Base-by-base conservation (phyloP, 208 protist species). In the Trypanosomatidae sp. region DNA sequence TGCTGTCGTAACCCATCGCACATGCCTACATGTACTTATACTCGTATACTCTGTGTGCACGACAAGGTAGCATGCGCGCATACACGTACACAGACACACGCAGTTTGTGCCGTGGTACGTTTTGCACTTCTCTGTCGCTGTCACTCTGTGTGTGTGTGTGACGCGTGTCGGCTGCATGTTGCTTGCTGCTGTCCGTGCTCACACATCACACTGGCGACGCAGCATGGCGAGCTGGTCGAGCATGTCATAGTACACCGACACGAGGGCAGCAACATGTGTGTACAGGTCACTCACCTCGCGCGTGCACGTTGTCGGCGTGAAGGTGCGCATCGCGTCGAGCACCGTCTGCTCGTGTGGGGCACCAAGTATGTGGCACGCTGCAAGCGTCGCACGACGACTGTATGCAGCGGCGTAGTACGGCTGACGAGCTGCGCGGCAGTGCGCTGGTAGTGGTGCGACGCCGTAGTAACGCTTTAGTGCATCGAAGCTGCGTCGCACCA, bases 161-260 rank as follows among this genome's bases (percentile, higher is more conserved):
- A n/a, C n/a, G n/a, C n/a, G n/a, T n/a, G n/a, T n/a, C n/a, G n/a
- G n/a, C n/a, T n/a, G n/a, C n/a, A n/a, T n/a, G n/a, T n/a, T n/a
- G n/a, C n/a, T n/a, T n/a, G n/a, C n/a, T n/a, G n/a, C n/a, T n/a
- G n/a, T n/a, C n/a, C n/a, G n/a, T n/a, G n/a, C n/a, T n/a, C n/a
- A n/a, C n/a, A n/a, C n/a, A n/a, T n/a, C n/a, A n/a, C n/a, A n/a
- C n/a, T n/a, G n/a, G n/a, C n/a, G n/a, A n/a, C n/a, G 56, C 30
- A 81, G 25, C 22, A 56, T 50, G 4, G 46, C 41, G 6, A 84
- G 62, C 44, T 79, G 56, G 40, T 86, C 75, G 25, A 80, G 50
- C 6, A 74, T 77, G 28, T 84, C 71, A 42, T 83, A 92, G 45
- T 88, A 92, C 15, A 79, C 56, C 8, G 83, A 87, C 6, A 88